These are phyloP conservation scores for Chytriomyces hyalinus DNA, from an alignment of 192 early-diverging fungal genomes.

Conservation along the genomic window DNA sequence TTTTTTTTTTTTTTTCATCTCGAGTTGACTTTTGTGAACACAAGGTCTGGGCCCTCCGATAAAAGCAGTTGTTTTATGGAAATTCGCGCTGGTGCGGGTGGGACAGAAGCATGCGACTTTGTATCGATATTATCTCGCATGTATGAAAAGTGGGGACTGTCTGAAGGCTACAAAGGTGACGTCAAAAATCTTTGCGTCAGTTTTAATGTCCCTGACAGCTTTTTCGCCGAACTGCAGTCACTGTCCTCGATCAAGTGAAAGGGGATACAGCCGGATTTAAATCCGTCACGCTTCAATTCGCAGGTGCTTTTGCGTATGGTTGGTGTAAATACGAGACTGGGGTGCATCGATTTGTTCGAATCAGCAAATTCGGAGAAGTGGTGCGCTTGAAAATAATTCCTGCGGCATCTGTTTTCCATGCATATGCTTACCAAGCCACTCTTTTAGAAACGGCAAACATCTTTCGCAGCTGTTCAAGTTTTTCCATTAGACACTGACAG, in stretches of 20 bases:
- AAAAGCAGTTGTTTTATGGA: conserved; percentile 60
- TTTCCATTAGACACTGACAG: conserved; percentile 41
- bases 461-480: conserved; percentile 56
- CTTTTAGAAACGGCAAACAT: conserved; percentile 60
- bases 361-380: conserved; percentile 54
- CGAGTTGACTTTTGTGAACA: neutral
- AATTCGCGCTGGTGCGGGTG: conserved; percentile 57
- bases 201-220: neutral
- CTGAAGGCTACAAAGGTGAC: conserved; percentile 37
- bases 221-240: conserved; percentile 24
- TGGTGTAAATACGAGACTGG: conserved; percentile 60
- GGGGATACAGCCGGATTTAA: conserved; percentile 58
- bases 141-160: conserved; percentile 50
- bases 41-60: conserved; percentile 51
- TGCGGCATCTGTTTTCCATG: neutral
- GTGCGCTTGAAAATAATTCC: conserved; percentile 19
- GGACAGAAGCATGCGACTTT: conserved; percentile 59
- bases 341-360: conserved; percentile 60
- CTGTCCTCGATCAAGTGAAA: conserved; percentile 48
- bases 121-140: conserved; percentile 48
- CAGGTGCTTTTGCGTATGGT: conserved; percentile 57
- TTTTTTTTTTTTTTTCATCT: neutral
- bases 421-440: neutral
- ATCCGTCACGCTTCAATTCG: conserved; percentile 46
- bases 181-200: neutral